These are phyloP conservation scores for Tolypocladium tundrense DNA, from an alignment of 2,329 filamentous ascomycete genomes.

Conservation along the genomic window DNA sequence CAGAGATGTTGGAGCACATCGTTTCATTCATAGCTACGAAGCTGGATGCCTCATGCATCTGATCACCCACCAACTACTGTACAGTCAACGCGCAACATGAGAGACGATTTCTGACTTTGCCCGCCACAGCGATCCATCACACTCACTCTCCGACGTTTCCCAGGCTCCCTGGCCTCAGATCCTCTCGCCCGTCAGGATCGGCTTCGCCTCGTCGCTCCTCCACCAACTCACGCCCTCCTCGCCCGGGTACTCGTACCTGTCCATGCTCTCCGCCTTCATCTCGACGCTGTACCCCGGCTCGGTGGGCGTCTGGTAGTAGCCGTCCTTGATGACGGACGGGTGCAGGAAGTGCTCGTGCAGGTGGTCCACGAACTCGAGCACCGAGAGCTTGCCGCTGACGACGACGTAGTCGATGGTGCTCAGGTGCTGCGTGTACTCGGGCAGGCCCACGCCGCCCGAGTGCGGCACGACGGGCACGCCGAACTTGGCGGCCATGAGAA, in stretches of 20 bases:
- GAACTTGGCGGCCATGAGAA: constrained; percentile 75
- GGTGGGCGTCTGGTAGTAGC: constrained; percentile 77
- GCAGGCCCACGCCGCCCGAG: constrained; percentile 78
- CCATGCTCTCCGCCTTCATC: constrained; percentile 87
- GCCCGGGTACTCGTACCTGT: constrained; percentile 65
- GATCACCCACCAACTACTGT: background rate
- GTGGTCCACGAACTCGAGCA: constrained; percentile 88
- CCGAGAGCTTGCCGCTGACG: constrained; percentile 68
- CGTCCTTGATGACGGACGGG: constrained; percentile 69
- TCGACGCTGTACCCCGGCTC: constrained; percentile 85
- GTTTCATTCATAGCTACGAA: constrained; percentile 16
- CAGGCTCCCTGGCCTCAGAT: constrained; percentile 15
- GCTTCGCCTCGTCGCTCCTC: constrained; percentile 67
- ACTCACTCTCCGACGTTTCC: background rate
- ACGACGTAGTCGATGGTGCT: constrained; percentile 89
- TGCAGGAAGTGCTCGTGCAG: constrained; percentile 88
- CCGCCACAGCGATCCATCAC: background rate
- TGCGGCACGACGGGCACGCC: constrained; percentile 79
- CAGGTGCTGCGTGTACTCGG: constrained; percentile 89
- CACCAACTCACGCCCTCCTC: constrained; percentile 76
- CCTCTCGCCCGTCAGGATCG: constrained; percentile 56
- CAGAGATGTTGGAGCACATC: constrained; percentile 28
- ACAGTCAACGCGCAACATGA: background rate
- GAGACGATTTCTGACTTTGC: background rate
- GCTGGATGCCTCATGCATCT: background rate